These are phyloP conservation scores for Gastrodia elata DNA, from an alignment of 106 monocot genomes.

Conservation along the genomic window DNA sequence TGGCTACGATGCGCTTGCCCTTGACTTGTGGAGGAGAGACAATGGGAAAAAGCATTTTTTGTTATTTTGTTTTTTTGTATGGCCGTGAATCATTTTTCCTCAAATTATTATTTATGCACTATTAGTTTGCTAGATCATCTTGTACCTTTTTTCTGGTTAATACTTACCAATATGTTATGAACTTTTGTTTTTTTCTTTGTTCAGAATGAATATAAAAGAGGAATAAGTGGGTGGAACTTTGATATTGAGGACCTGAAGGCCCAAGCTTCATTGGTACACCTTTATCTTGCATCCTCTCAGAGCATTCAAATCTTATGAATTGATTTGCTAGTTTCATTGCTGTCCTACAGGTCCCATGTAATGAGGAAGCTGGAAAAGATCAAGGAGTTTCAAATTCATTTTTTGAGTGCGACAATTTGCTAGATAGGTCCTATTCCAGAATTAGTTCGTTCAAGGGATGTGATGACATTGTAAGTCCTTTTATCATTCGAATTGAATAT, in stretches of 20 bases:
- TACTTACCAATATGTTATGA: neutral
- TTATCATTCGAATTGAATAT: neutral
- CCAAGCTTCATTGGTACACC: slow-evolving; percentile 54
- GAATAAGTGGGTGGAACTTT: slow-evolving; percentile 79
- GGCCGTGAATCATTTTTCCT: no score
- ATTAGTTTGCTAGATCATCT: neutral
- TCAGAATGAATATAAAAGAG: slow-evolving; percentile 71
- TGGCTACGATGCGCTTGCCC: no score
- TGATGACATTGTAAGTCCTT: slow-evolving; percentile 1
- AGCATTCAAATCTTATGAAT: neutral
- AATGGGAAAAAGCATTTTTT: no score
- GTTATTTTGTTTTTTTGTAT: no score
- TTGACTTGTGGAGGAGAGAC: no score
- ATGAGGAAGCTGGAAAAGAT: slow-evolving; percentile 25
- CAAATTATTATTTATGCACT: neutral
- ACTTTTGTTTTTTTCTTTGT: neutral
- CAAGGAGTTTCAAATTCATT: slow-evolving; percentile 23
- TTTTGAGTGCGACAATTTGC: slow-evolving; percentile 27
- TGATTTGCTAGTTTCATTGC: neutral
- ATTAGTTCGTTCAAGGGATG: slow-evolving; percentile 2
- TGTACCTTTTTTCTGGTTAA: neutral
- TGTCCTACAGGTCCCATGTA: slow-evolving; percentile 14
- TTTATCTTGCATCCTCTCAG: neutral
- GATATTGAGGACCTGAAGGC: slow-evolving; percentile 61
- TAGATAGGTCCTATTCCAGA: slow-evolving; percentile 1